A percentile compares a stretch with the other conserved stretches of the same genome.
These are phyloP conservation scores for Colletotrichum godetiae DNA, from an alignment of 2,329 filamentous ascomycete species.

Conservation along the genomic window DNA sequence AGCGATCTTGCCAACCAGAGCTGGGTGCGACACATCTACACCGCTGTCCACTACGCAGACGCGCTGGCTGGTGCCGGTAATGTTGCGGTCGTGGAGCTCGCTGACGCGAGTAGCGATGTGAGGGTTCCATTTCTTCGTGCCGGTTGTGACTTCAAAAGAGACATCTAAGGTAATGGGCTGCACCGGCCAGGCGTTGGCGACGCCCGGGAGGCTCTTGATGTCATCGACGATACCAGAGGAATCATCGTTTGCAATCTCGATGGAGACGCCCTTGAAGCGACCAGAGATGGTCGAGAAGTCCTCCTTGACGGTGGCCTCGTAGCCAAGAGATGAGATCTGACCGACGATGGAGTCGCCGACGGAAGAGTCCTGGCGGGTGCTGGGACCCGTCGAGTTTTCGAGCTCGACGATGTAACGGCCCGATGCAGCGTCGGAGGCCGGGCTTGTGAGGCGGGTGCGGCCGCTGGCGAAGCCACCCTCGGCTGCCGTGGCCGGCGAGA, in stretches of 20 bases:
- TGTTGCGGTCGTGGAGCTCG: constrained; percentile 35
- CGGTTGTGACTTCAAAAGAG: constrained; percentile 22
- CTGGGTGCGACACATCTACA: constrained; percentile 34
- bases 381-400: not conserved
- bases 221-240: constrained; percentile 24
- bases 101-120: constrained; percentile 35
- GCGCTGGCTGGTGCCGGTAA: constrained; percentile 38
- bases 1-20: constrained; percentile 32
- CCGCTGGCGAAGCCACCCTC: constrained; percentile 17
- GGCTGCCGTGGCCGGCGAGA: not conserved
- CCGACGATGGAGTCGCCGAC: constrained; percentile 15
- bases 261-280: constrained; percentile 28
- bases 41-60: constrained; percentile 39
- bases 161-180: constrained; percentile 36
- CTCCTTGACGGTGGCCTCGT: constrained; percentile 26
- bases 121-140: constrained; percentile 35
- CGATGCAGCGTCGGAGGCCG: not conserved
- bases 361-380: constrained; percentile 17
- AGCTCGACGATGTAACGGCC: constrained; percentile 33
- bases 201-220: constrained; percentile 28
- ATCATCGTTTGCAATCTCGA: constrained; percentile 25
- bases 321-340: constrained; percentile 25
- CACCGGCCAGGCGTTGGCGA: constrained; percentile 23
- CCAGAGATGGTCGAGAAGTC: constrained; percentile 26
- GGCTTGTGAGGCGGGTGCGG: constrained; percentile 5